Base-by-base conservation (phyloP, 2,329 filamentous ascomycete species). In the Alternaria metachromatica region DNA sequence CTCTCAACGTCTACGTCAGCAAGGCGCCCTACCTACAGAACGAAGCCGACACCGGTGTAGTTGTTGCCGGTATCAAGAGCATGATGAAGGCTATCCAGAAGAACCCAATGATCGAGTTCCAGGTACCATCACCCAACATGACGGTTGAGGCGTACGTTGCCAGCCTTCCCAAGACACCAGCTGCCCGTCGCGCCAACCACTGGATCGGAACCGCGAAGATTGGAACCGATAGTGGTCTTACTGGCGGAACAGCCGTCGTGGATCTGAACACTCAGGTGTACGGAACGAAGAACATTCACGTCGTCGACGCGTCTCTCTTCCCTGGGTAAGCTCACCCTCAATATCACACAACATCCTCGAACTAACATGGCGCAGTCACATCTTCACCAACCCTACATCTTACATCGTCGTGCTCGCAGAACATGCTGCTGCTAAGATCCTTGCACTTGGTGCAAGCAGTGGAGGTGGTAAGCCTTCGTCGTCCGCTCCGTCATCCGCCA, bases 31-130 rank as follows among this genome's bases (percentile, higher is more conserved):
- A 89, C 77, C 83, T 90, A 3, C 82, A 83, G 46, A 77, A 88
- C 62, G 76, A 84, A 18, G 83, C 84, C 59, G 90, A 92, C 76
- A 83, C 86, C 21, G 84, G 85, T 51, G 87, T 88, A n/a, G 87
- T 91, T n/a, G 86, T 89, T 55, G 81, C 84, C 51, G 87, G 88
- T 25, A 86, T 92, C 72, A 85, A 90, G 78, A 87, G 87, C 65
- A 78, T 92, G 61, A 82, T 87, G 54, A 77, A 82, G 2, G 84
- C 87, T 4, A 81, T 91, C 18, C 80, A 82, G 30, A 84, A 82
- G 30, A 84, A 90, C 49, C 77, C 84, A 13, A 81, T 83, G 53
- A 84, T 92, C 20, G 85, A 83, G n/a, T 87, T 87, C 75, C 80
- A 87, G 46, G 84, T 86, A 53, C 89, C 89, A 0, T 60, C 73